phyloP scores from a whole-genome alignment of 2,329 filamentous ascomycete species.

The Exophiala xenobiotica region DNA sequence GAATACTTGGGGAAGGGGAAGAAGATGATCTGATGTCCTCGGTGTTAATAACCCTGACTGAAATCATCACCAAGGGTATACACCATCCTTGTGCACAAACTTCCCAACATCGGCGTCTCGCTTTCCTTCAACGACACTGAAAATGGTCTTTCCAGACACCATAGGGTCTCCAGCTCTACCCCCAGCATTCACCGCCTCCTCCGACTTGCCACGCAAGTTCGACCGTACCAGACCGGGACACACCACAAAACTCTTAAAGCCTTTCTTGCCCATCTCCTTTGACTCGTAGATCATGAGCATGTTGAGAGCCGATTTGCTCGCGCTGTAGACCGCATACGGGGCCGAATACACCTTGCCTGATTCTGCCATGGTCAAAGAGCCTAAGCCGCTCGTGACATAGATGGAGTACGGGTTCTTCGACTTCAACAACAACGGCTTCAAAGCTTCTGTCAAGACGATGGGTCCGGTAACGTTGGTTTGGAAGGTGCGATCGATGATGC shows the following conservation, averaged over 20 bases:
- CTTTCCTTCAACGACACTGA: conserved; percentile 29
- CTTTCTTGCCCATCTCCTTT: conserved; percentile 41
- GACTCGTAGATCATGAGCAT: conserved; percentile 37
- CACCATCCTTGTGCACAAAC: conserved; percentile 33
- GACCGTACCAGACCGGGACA: conserved; percentile 51
- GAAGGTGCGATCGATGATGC: not conserved
- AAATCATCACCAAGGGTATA: conserved; percentile 30
- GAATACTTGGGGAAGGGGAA: not conserved
- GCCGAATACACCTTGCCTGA: conserved; percentile 14
- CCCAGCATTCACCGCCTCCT: conserved; percentile 35
- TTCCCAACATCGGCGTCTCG: conserved; percentile 35
- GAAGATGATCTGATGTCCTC: not conserved
- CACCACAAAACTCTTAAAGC: conserved; percentile 50
- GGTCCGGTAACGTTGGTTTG: conserved; percentile 24
- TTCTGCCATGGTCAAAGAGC: conserved; percentile 31
- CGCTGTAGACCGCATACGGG: conserved; percentile 37
- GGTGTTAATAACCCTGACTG: not conserved
- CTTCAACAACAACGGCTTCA: conserved; percentile 36
- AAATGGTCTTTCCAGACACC: conserved; percentile 29
- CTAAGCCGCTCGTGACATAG: conserved; percentile 39
- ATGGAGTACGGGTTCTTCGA: conserved; percentile 32
- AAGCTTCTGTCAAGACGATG: conserved; percentile 16
- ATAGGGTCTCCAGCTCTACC: conserved; percentile 26
- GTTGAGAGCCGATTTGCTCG: conserved; percentile 47
- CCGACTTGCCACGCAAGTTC: conserved; percentile 37